phyloP scores from a whole-genome alignment of 441 rosid species.

The Rhodomyrtus psidioides region DNA sequence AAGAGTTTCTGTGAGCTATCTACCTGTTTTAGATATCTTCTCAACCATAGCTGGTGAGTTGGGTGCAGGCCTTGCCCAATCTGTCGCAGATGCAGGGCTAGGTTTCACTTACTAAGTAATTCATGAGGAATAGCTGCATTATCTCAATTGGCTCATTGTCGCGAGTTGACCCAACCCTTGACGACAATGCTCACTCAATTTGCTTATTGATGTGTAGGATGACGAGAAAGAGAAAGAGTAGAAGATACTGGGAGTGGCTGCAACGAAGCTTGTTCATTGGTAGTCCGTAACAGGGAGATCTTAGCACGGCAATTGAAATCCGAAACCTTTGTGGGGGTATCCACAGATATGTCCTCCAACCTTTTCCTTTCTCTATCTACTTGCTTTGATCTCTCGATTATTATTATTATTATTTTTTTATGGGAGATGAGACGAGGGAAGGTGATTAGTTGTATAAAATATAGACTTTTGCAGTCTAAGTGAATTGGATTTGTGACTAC shows the following conservation, averaged over 20 bases:
- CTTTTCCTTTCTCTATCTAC: not conserved
- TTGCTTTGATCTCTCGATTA: not conserved
- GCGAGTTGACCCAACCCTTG: not conserved
- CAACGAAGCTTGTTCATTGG: not conserved
- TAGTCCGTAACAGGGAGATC: not conserved
- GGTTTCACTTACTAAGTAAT: not conserved
- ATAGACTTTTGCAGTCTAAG: not conserved
- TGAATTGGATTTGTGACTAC: not conserved
- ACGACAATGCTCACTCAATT: not conserved
- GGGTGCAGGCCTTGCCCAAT: not conserved
- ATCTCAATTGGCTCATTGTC: not conserved
- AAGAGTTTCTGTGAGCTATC: not conserved
- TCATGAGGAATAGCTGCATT: not conserved
- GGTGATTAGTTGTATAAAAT: not conserved
- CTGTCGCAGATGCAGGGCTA: not conserved
- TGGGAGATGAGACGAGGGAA: not conserved
- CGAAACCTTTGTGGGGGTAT: not conserved
- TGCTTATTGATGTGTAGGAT: constrained; percentile 22
- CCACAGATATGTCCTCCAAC: not conserved
- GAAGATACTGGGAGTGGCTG: not conserved
- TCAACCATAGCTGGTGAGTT: not conserved
- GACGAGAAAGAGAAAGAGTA: constrained; percentile 25
- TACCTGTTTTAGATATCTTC: not conserved
- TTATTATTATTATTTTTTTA: not conserved
- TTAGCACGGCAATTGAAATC: not conserved